Evolutionary conservation across 2,329 filamentous ascomycete genomes (phyloP).

Genomic region (Xylariaceae sp.): DNA sequence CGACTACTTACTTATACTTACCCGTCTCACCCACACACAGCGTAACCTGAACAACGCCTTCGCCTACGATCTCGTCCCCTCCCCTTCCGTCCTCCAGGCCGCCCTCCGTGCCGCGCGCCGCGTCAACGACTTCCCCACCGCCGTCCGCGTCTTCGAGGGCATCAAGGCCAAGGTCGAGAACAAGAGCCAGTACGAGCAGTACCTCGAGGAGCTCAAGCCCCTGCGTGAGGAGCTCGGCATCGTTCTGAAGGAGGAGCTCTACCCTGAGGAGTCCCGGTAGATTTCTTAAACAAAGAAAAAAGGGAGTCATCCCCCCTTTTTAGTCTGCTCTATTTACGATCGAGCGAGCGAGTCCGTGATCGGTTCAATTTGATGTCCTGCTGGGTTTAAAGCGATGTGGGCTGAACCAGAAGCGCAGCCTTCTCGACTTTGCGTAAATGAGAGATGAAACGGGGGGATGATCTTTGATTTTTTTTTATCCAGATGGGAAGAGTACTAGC

Average conservation of each 20-base stretch:
- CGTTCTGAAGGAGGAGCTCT: conserved; percentile 85
- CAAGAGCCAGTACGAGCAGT: conserved; percentile 93
- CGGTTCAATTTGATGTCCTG: no score
- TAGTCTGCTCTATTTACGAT: no score
- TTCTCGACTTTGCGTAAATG: no score
- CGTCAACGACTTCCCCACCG: conserved; percentile 98
- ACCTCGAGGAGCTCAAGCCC: conserved; percentile 86
- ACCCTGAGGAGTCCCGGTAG: conserved; percentile 58
- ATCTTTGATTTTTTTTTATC: neutral
- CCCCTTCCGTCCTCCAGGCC: conserved; percentile 81
- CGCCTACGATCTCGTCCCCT: conserved; percentile 98
- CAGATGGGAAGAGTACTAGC: conserved; percentile 3
- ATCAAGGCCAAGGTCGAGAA: conserved; percentile 99
- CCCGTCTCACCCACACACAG: conserved; percentile 32
- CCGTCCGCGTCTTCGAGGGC: conserved; percentile 97
- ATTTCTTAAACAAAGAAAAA: neutral
- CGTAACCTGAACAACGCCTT: conserved; percentile 87
- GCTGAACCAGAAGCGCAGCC: no score
- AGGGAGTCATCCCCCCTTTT: no score
- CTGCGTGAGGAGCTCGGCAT: conserved; percentile 92
- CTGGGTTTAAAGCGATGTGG: no score
- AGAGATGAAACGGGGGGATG: neutral
- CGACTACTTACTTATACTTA: neutral
- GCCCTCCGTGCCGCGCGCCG: conserved; percentile 89
- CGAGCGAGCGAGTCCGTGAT: no score